Evolutionary conservation across 73 alveolate genomes (phyloP).

Genomic region (Symbiodinium natans): DNA sequence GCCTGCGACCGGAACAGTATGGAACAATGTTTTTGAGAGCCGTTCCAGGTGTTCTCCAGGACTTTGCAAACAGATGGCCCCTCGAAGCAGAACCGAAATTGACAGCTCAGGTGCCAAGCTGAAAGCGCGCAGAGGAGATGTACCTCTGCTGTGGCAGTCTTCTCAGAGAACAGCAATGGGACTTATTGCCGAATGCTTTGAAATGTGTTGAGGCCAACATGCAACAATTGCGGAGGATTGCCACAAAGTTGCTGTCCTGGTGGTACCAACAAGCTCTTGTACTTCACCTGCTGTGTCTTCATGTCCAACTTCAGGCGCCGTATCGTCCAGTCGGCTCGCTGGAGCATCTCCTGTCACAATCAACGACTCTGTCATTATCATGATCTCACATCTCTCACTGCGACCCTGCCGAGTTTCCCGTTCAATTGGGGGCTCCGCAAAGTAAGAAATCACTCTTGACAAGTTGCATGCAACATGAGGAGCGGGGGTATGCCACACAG

Average conservation of each 20-base stretch:
- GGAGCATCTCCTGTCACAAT: conserved; percentile 11
- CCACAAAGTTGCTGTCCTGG: conserved; percentile 27
- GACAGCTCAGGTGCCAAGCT: conserved; percentile 23
- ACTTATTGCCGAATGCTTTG: background rate
- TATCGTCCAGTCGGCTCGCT: conserved; percentile 61
- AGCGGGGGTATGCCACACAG: too few species aligned
- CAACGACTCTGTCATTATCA: too few species aligned
- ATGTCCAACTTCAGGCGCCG: conserved; percentile 53
- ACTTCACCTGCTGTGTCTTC: conserved; percentile 63
- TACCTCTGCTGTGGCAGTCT: background rate
- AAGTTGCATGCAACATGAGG: too few species aligned
- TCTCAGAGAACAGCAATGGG: background rate
- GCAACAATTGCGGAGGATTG: background rate
- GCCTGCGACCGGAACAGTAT: too few species aligned
- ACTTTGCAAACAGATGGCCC: too few species aligned
- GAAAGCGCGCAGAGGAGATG: conserved; percentile 50
- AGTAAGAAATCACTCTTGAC: too few species aligned
- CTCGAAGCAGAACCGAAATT: too few species aligned
- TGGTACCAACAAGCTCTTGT: conserved; percentile 43
- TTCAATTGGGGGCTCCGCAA: too few species aligned
- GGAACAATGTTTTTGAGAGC: too few species aligned
- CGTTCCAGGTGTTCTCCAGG: too few species aligned
- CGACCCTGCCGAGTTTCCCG: too few species aligned
- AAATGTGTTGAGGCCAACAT: background rate
- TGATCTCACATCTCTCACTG: too few species aligned